Base-by-base conservation (phyloP, 768 basidiomycete species). In the Xerocomus potaroensis region DNA sequence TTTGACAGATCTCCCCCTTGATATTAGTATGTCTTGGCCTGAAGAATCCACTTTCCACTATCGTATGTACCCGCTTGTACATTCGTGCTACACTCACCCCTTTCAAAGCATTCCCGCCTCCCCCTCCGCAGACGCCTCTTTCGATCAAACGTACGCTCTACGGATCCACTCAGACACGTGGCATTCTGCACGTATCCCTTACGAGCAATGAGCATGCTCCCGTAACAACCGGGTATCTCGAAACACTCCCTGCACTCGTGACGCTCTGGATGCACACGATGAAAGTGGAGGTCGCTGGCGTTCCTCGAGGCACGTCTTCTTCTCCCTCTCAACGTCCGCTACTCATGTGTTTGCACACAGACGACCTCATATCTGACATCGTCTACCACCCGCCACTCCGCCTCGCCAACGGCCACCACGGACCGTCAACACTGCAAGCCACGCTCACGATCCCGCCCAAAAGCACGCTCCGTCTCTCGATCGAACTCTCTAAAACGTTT, bases 181-280 rank as follows among this genome's bases (percentile, higher is more conserved):
- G 91, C 4, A 73, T 77, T 14, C 80, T 99, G 16, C 76, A 76
- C 35, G 65, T 94, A 11, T 70, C 74, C 19, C 63, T 97, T 42
- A 72, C 61, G 6, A 96, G 95, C 59, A 60, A 66, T 5, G 53
- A 72, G 1, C 54, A 80, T 18, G 63, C 70, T 16, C 73, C 84
- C 0, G 64, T 84, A 8, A 55, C 51, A 4, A 43, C 53, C 2
- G 64, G 64, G n/a, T 96, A 94, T 65, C 76, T 93, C 35, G 96
- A 98, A 67, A 87, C 87, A 1, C 84, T 94, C 77, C 96, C 95
- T 4, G 95, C 93, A 83, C 83, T 92, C 58, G 73, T 97, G 30
- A 86, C 91, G 48, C 83, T 90, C 39, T 92, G 87, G 70, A 70
- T 95, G 52, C 87, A 91, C 66, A 92, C 92, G 7, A 68, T 95